These are phyloP conservation scores for Salix viminalis DNA, from an alignment of 345 rosid species.

Conservation along the genomic window DNA sequence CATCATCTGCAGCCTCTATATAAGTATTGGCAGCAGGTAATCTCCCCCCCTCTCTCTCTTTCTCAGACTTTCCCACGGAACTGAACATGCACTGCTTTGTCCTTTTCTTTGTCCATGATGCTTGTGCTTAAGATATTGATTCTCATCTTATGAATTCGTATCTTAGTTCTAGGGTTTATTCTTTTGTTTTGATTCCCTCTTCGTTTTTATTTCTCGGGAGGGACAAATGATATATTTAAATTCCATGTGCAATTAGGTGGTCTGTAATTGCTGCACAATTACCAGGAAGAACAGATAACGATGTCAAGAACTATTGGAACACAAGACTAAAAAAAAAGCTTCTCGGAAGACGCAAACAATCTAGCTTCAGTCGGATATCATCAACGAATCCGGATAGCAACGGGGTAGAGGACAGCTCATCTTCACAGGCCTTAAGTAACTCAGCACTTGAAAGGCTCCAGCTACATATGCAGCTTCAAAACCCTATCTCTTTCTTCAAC, in stretches of 20 bases:
- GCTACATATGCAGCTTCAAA: conserved; percentile 85
- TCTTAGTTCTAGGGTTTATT: conserved; percentile 20
- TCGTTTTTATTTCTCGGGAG: conserved; percentile 18
- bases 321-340: conserved; percentile 93
- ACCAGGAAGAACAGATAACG: conserved; percentile 99
- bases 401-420: conserved; percentile 24
- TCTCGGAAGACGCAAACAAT: conserved; percentile 72
- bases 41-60: conserved; percentile 9
- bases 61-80: background rate
- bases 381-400: conserved; percentile 16
- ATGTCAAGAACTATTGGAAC: conserved; percentile 96
- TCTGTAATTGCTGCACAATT: conserved; percentile 97
- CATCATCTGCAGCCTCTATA: conserved; percentile 92
- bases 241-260: conserved; percentile 55
- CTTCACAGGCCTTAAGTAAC: conserved; percentile 51
- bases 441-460: conserved; percentile 89
- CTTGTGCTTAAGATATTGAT: background rate
- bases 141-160: background rate
- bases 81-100: conserved; percentile 22
- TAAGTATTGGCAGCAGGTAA: conserved; percentile 97
- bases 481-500: conserved; percentile 57
- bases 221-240: background rate
- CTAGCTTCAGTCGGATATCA: conserved; percentile 27
- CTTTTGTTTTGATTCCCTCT: conserved; percentile 1
- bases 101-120: conserved; percentile 42